phyloP scores from a whole-genome alignment of 176 grass and related monocot species.

The Rhipidocladum racemiflorum region DNA sequence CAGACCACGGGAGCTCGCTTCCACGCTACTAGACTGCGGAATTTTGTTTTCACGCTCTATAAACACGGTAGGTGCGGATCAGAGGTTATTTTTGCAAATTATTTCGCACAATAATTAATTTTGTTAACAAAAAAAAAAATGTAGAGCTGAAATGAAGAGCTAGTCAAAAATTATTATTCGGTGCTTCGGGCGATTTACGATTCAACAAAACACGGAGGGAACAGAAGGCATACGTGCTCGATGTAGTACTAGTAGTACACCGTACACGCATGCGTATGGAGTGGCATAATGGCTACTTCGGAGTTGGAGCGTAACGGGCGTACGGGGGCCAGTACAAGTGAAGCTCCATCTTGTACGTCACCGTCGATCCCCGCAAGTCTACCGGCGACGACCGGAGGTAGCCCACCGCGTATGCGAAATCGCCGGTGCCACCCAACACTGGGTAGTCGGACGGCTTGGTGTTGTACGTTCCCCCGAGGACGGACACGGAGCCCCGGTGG shows the following conservation, averaged over 20 bases:
- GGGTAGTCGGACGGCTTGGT: slow-evolving; percentile 53
- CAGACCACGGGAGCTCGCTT: too few relatives aligned
- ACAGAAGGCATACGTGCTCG: too few relatives aligned
- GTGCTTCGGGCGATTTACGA: too few relatives aligned
- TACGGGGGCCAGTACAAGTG: slow-evolving; percentile 37
- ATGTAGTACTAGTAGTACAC: background rate
- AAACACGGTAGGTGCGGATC: too few relatives aligned
- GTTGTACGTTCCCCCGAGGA: slow-evolving; percentile 65
- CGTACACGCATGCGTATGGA: background rate
- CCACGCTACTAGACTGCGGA: too few relatives aligned
- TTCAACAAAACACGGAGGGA: too few relatives aligned
- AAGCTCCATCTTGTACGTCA: slow-evolving; percentile 35
- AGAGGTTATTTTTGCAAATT: too few relatives aligned
- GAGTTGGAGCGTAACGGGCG: slow-evolving; percentile 11
- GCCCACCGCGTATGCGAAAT: slow-evolving; percentile 52
- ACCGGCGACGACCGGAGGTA: slow-evolving; percentile 52
- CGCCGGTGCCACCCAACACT: slow-evolving; percentile 53
- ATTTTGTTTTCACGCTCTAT: too few relatives aligned
- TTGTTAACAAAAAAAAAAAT: too few relatives aligned
- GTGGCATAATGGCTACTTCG: background rate
- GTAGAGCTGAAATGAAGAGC: too few relatives aligned
- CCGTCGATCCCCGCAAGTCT: background rate
- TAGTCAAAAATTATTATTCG: too few relatives aligned
- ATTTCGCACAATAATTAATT: too few relatives aligned
- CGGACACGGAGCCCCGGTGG: slow-evolving; percentile 59